These are phyloP conservation scores for Alternaria sp. DNA, from an alignment of 2,329 filamentous ascomycete genomes.

Conservation along the genomic window DNA sequence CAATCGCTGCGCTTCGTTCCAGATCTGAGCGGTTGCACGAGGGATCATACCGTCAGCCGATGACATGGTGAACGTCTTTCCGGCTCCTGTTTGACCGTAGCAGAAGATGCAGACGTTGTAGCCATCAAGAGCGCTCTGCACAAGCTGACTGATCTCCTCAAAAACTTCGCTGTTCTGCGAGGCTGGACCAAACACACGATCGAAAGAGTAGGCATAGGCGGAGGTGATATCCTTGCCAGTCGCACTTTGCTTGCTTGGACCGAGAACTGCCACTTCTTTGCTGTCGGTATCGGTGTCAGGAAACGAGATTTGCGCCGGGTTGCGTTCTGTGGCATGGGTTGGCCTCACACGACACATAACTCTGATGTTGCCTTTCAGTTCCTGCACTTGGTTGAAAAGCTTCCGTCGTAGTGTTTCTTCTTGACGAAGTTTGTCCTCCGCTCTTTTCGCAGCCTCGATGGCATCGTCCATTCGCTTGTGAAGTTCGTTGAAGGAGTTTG, in stretches of 20 bases:
- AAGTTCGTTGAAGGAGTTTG: slow-evolving; percentile 81
- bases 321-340: slow-evolving; percentile 63
- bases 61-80: slow-evolving; percentile 97
- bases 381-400: slow-evolving; percentile 96
- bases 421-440: slow-evolving; percentile 82
- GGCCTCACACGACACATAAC: slow-evolving; percentile 97
- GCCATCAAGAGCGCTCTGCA: slow-evolving; percentile 93
- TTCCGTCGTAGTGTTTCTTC: slow-evolving; percentile 91
- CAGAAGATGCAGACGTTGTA: slow-evolving; percentile 99
- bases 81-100: slow-evolving; percentile 95
- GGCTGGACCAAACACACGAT: slow-evolving; percentile 83
- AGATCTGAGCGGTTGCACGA: slow-evolving; percentile 89
- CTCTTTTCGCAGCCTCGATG: slow-evolving; percentile 69
- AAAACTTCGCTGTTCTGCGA: slow-evolving; percentile 87
- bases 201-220: slow-evolving; percentile 86
- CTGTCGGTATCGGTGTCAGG: slow-evolving; percentile 82
- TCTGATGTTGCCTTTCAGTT: slow-evolving; percentile 96
- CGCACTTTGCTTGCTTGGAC: slow-evolving; percentile 82
- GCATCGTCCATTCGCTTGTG: slow-evolving; percentile 82
- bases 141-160: slow-evolving; percentile 93
- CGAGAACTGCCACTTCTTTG: slow-evolving; percentile 83
- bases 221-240: slow-evolving; percentile 78
- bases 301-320: slow-evolving; percentile 76
- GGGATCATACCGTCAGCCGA: slow-evolving; percentile 97
- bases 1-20: slow-evolving; percentile 81